Evolutionary conservation across 108 stramenopile genomes (phyloP), one percentile per base, ranked within the genome.

Genomic region (Nitzschia palea): DNA sequence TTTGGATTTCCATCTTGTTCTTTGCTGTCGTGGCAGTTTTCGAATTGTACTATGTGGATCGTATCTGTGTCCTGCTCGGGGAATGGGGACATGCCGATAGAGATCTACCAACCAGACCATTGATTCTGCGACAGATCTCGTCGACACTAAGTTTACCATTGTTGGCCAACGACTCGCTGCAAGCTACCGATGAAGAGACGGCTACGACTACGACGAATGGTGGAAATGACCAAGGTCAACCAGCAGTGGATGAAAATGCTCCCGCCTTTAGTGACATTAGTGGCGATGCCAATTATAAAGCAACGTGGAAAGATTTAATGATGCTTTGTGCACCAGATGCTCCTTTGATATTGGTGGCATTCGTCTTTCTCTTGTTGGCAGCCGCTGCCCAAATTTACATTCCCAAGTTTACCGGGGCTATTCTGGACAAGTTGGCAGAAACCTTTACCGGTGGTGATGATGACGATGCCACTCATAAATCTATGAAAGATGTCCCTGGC

Each of bases 321-420:
- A 30, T 50, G 27, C 10, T 83, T 12, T 76, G 74, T 52, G 30
- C 27, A 20, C 80, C 77, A 2, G 87, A 88, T 51, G 27, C 64
- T 3, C 79, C 65, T 44, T 44, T 80, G 48, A 69, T 85, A 14
- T 1, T 62, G 1, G 30, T 78, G 5, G 87, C 87, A 1, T 78
- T 83, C 34, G 70, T 84, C 1, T 84, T 81, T 62, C 47, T 85
- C 29, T 4, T 82, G 6, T 35, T 71, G 8, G 83, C 87, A 17
- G 87, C 87, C 0, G 31, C 68, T 1, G 73, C 81, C 25, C 81
- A 85, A 48, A 65, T 83, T 0, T 75, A 70, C 58, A 77, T 88
- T 31, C 81, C 84, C 0, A 68, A 55, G 6, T 88, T 57, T 67
- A 81, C 82, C 3, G 87, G 87, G 17, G 58, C 70, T 6, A 80